Conservation (phyloP, 73 alveolate genomes). For the Stentor coeruleus region DNA sequence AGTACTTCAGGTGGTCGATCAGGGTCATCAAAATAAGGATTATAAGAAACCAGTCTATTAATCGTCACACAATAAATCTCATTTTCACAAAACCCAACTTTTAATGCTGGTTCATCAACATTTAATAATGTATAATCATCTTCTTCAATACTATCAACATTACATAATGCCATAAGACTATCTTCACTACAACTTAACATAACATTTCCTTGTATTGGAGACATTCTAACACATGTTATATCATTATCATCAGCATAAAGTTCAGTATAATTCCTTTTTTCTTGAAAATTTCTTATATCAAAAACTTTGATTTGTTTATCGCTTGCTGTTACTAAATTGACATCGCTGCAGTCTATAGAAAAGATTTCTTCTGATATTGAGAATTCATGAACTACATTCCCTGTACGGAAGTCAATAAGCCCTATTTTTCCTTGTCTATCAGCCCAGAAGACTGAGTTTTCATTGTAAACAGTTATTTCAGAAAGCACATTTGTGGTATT, state of each 20-base stretch:
- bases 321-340: neutral
- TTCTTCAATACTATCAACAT: neutral
- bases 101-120: conserved; percentile 13
- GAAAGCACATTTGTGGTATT: neutral
- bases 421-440: neutral
- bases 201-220: neutral
- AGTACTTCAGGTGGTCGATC: neutral
- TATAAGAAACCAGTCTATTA: neutral
- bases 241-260: conserved; percentile 18
- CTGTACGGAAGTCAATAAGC: conserved; percentile 5
- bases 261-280: neutral
- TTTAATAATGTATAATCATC: conserved; percentile 11
- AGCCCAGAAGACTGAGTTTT: conserved; percentile 4
- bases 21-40: neutral
- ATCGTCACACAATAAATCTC: neutral
- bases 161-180: neutral
- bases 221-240: neutral
- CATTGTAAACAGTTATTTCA: neutral
- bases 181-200: conserved; percentile 14
- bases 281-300: conserved; percentile 13
- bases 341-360: neutral
- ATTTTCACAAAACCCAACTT: neutral
- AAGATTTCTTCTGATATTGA: neutral
- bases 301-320: neutral
- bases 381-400: neutral